phyloP scores from a whole-genome alignment of 2,329 filamentous ascomycete genomes.

The Pseudocercospora ulei region DNA sequence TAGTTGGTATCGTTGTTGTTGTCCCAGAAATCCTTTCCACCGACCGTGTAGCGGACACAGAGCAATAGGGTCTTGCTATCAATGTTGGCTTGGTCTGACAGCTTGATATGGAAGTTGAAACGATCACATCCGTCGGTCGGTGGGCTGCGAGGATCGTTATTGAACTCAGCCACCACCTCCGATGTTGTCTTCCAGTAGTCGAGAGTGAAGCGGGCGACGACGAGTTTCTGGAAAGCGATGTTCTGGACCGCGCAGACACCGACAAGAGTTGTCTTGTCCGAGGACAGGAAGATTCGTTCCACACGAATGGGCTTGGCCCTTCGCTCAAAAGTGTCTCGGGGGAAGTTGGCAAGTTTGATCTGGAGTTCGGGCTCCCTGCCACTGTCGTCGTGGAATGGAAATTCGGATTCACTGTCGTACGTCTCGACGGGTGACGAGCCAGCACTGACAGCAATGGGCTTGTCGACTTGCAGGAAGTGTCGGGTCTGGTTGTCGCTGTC shows the following conservation, averaged over 20 bases:
- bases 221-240: slow-evolving; percentile 75
- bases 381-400: slow-evolving; percentile 62
- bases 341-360: slow-evolving; percentile 75
- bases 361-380: slow-evolving; percentile 66
- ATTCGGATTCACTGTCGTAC: slow-evolving; percentile 80
- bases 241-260: slow-evolving; percentile 80
- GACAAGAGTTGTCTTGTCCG: slow-evolving; percentile 75
- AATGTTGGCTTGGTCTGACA: slow-evolving; percentile 82
- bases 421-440: slow-evolving; percentile 82
- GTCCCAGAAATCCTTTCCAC: slow-evolving; percentile 85
- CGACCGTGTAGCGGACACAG: slow-evolving; percentile 78
- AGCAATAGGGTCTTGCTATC: slow-evolving; percentile 88
- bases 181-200: slow-evolving; percentile 99
- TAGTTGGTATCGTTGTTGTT: slow-evolving; percentile 84
- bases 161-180: slow-evolving; percentile 82
- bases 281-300: slow-evolving; percentile 76
- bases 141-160: slow-evolving; percentile 61
- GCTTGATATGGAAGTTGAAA: slow-evolving; percentile 88
- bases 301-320: slow-evolving; percentile 61
- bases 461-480: slow-evolving; percentile 88
- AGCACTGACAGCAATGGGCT: slow-evolving; percentile 90
- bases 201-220: slow-evolving; percentile 87
- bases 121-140: slow-evolving; percentile 61
- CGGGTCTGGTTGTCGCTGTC: slow-evolving; percentile 91
- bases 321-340: slow-evolving; percentile 54